Evolutionary conservation across 2,329 filamentous ascomycete species (phyloP).

Genomic region (Aspergillus neotritici): DNA sequence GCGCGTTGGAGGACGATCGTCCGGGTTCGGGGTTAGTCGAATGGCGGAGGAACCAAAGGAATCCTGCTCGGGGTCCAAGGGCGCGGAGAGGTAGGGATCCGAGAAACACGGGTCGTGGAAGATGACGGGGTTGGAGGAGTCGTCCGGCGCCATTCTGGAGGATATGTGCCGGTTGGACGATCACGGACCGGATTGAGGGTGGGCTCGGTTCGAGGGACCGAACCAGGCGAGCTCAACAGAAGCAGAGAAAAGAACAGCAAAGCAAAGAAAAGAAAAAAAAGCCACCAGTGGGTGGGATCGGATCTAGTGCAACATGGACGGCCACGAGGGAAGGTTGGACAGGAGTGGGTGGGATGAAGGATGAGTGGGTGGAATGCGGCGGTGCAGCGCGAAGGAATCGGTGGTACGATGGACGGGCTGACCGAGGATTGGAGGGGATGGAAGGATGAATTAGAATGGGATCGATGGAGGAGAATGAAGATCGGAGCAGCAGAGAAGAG

Average conservation of each 20-base stretch:
- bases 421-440: too few relatives aligned
- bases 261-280: background rate
- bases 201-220: background rate
- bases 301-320: too few relatives aligned
- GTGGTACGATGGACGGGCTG: too few relatives aligned
- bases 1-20: conserved; percentile 14
- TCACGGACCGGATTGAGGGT: too few relatives aligned
- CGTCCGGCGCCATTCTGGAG: conserved; percentile 17
- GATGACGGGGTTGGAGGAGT: conserved; percentile 21
- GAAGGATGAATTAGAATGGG: background rate
- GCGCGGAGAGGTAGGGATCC: conserved; percentile 37
- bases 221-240: background rate
- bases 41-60: conserved; percentile 31
- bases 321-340: too few relatives aligned
- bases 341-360: background rate
- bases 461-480: background rate
- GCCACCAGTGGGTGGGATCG: too few relatives aligned
- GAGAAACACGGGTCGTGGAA: conserved; percentile 29
- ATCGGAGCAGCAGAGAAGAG: too few relatives aligned
- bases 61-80: conserved; percentile 35
- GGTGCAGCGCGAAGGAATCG: too few relatives aligned
- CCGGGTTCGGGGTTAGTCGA: conserved; percentile 25
- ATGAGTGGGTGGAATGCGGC: background rate
- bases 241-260: background rate
- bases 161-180: conserved; percentile 6